These are phyloP conservation scores for Candida tallmaniae DNA, from an alignment of 805 yeast species.

Conservation along the genomic window DNA sequence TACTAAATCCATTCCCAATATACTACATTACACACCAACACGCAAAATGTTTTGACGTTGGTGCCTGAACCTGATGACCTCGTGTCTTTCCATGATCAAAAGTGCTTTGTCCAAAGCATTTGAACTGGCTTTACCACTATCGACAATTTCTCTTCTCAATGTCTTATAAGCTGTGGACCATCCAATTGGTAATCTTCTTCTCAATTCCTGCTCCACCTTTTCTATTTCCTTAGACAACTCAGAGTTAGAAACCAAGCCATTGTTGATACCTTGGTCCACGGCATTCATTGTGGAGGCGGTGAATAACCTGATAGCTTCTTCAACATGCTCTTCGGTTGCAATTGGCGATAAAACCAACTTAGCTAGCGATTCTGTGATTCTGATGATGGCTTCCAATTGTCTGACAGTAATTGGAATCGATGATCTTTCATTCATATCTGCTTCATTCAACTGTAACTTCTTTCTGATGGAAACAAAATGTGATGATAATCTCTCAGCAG, in stretches of 20 bases:
- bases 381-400: constrained; percentile 94
- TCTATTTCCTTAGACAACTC: constrained; percentile 68
- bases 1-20: background rate
- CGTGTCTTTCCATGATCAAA: constrained; percentile 77
- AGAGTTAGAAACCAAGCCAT: constrained; percentile 44
- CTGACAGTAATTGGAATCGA: constrained; percentile 96
- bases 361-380: constrained; percentile 92
- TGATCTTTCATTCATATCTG: constrained; percentile 79
- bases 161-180: constrained; percentile 91
- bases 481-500: constrained; percentile 84
- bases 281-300: constrained; percentile 98
- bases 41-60: constrained; percentile 81
- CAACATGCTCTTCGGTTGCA: constrained; percentile 86
- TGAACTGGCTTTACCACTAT: constrained; percentile 54
- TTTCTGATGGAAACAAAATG: constrained; percentile 90
- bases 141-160: constrained; percentile 76
- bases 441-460: constrained; percentile 75
- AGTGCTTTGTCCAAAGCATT: constrained; percentile 81
- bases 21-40: constrained; percentile 49
- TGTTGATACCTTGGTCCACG: constrained; percentile 59
- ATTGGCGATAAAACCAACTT: constrained; percentile 77
- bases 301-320: constrained; percentile 90
- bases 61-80: constrained; percentile 80
- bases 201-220: constrained; percentile 76
- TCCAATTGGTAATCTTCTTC: constrained; percentile 90